Conservation (phyloP, 2,329 filamentous ascomycete species). For the Monilinia vaccinii-corymbosi region DNA sequence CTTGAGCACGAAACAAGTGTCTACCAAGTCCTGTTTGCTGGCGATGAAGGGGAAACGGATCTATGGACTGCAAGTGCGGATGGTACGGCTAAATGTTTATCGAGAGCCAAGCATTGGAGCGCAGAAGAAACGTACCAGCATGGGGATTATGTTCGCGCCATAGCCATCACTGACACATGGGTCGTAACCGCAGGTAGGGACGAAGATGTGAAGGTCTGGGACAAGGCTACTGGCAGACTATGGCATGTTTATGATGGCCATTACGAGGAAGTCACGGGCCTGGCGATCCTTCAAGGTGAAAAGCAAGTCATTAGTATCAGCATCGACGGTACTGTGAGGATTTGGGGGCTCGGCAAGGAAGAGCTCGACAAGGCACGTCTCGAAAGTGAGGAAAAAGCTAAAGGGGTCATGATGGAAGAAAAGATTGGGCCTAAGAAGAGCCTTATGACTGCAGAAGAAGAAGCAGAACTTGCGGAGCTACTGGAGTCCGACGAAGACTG, state of each 20-base stretch:
- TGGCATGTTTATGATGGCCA: conserved; percentile 72
- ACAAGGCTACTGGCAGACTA: conserved; percentile 61
- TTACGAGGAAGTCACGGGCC: conserved; percentile 83
- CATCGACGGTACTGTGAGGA: conserved; percentile 81
- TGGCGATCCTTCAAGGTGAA: conserved; percentile 51
- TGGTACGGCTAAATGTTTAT: conserved; percentile 74
- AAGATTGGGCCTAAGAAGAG: conserved; percentile 38
- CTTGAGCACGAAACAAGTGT: conserved; percentile 85
- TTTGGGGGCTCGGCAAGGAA: conserved; percentile 63
- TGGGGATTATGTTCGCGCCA: conserved; percentile 81
- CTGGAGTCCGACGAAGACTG: conserved; percentile 64
- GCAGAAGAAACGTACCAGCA: conserved; percentile 66
- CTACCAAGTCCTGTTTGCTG: conserved; percentile 70
- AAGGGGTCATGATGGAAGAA: conserved; percentile 35
- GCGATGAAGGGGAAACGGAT: conserved; percentile 45
- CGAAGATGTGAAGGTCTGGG: conserved; percentile 88
- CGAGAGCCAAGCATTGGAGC: conserved; percentile 58
- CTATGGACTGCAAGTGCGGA: conserved; percentile 95
- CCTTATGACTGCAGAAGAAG: conserved; percentile 77
- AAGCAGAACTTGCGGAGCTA: conserved; percentile 82
- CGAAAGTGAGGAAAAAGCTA: conserved; percentile 38
- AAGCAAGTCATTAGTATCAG: conserved; percentile 66
- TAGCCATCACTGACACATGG: conserved; percentile 68
- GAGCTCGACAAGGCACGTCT: conserved; percentile 50
- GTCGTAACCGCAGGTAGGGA: conserved; percentile 83